Conservation (phyloP, 2,329 filamentous ascomycete genomes). For the Penicillium sp. region DNA sequence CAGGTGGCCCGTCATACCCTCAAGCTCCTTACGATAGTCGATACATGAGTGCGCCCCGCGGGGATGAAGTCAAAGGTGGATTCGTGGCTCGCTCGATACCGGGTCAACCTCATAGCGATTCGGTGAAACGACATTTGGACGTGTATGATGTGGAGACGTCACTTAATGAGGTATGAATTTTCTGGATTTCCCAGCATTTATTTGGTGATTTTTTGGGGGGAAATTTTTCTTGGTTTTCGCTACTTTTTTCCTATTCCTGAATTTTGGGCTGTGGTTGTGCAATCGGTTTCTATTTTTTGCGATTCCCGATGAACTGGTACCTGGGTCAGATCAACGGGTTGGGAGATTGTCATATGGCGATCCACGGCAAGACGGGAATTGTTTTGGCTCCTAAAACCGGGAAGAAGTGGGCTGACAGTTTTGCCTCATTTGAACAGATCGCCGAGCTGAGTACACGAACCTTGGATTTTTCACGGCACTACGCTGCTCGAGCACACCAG, state of each 20-base stretch:
- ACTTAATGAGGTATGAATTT: conserved; percentile 50
- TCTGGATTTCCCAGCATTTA: not conserved
- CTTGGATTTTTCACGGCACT: conserved; percentile 51
- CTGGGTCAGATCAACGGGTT: not conserved
- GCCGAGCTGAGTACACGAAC: conserved; percentile 48
- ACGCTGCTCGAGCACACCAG: conserved; percentile 48
- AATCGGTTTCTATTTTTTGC: not conserved
- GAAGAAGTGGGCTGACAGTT: conserved; percentile 16
- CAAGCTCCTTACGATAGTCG: conserved; percentile 38
- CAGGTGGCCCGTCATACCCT: conserved; percentile 36
- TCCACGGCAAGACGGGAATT: not conserved
- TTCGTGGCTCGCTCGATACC: conserved; percentile 32
- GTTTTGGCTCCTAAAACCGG: conserved; percentile 3
- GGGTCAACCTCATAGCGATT: conserved; percentile 45
- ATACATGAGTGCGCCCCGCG: conserved; percentile 33
- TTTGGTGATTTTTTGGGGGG: not conserved
- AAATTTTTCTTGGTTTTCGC: not conserved
- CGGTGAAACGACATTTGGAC: conserved; percentile 67
- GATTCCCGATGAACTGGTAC: not conserved
- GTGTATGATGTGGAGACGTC: conserved; percentile 62
- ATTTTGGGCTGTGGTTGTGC: not conserved
- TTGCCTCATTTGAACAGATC: conserved; percentile 41
- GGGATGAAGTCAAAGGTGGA: conserved; percentile 42
- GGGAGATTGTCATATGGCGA: conserved; percentile 18
- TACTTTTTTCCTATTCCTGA: not conserved